Evolutionary conservation across 2,329 filamentous ascomycete genomes (phyloP).

Genomic region (Diaporthe aspalathi): DNA sequence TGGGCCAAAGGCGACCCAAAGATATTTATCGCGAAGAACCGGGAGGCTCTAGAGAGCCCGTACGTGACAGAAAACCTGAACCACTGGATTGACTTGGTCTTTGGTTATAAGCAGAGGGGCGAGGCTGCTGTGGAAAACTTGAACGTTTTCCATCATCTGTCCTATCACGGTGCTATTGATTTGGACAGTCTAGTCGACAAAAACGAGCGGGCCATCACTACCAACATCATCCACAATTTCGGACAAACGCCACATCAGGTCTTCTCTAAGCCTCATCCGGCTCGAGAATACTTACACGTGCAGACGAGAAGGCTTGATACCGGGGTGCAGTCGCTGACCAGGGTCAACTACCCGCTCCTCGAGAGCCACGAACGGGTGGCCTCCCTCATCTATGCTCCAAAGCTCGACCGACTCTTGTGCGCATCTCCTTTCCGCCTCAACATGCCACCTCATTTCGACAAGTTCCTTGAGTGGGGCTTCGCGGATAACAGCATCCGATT

Average conservation of each 20-base stretch:
- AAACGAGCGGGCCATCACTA: conserved; percentile 86
- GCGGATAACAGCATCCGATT: conserved; percentile 93
- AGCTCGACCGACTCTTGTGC: conserved; percentile 84
- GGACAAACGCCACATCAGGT: conserved; percentile 97
- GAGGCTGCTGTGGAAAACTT: conserved; percentile 90
- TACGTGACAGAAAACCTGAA: conserved; percentile 92
- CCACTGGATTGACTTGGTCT: conserved; percentile 95
- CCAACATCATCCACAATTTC: conserved; percentile 98
- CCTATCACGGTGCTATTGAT: conserved; percentile 93
- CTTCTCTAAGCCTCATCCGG: conserved; percentile 83
- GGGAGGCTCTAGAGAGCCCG: conserved; percentile 94
- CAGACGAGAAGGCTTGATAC: conserved; percentile 80
- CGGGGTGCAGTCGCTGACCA: conserved; percentile 78
- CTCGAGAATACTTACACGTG: conserved; percentile 75
- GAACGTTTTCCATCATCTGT: conserved; percentile 96
- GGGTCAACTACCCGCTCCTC: conserved; percentile 82
- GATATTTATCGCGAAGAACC: conserved; percentile 94
- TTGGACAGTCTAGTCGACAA: conserved; percentile 91
- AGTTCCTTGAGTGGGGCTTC: conserved; percentile 96
- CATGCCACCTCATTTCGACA: conserved; percentile 86
- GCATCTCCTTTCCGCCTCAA: conserved; percentile 88
- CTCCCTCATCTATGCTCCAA: conserved; percentile 80
- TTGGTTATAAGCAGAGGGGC: conserved; percentile 92
- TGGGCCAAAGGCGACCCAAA: conserved; percentile 98
- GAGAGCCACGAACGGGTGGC: conserved; percentile 82